These are phyloP conservation scores for Saccharomycopsis malanga DNA, from an alignment of 805 yeast genomes.

Conservation along the genomic window DNA sequence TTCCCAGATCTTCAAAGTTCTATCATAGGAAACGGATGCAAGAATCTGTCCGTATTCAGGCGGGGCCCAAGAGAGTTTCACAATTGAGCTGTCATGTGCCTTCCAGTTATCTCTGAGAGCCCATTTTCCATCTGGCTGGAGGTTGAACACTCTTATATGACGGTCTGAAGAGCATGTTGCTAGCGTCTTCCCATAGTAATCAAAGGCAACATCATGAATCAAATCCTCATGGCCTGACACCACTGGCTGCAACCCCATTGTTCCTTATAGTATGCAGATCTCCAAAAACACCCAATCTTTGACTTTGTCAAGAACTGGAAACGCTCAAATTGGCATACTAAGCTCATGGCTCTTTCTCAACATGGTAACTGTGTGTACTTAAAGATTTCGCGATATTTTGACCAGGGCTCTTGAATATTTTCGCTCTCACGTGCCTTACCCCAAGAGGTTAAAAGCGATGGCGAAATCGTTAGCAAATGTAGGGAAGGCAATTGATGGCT, in stretches of 20 bases:
- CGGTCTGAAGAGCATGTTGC: slow-evolving; percentile 97
- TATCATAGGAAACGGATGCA: slow-evolving; percentile 85
- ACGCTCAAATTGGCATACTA: too few relatives aligned
- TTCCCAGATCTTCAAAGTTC: slow-evolving; percentile 86
- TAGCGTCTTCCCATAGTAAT: slow-evolving; percentile 83
- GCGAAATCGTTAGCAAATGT: too few relatives aligned
- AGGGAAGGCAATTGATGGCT: too few relatives aligned
- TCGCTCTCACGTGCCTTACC: too few relatives aligned
- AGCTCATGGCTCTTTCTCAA: too few relatives aligned
- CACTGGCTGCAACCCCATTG: slow-evolving; percentile 52
- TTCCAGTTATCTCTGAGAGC: slow-evolving; percentile 82
- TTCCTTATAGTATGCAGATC: background rate
- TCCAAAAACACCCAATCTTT: too few relatives aligned
- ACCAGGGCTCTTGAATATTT: too few relatives aligned
- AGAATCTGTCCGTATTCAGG: slow-evolving; percentile 88
- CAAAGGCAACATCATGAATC: slow-evolving; percentile 84
- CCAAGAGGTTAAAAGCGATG: too few relatives aligned
- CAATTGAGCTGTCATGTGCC: slow-evolving; percentile 87
- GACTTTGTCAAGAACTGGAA: too few relatives aligned
- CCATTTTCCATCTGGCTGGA: slow-evolving; percentile 65
- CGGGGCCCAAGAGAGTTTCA: slow-evolving; percentile 83
- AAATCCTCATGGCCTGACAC: slow-evolving; percentile 90
- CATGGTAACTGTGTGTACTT: too few relatives aligned
- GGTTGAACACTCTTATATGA: slow-evolving; percentile 70
- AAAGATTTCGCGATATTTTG: too few relatives aligned